These are phyloP conservation scores for Rhodotorula sp. DNA, from an alignment of 1,284 basidiomycete genomes.

Conservation along the genomic window DNA sequence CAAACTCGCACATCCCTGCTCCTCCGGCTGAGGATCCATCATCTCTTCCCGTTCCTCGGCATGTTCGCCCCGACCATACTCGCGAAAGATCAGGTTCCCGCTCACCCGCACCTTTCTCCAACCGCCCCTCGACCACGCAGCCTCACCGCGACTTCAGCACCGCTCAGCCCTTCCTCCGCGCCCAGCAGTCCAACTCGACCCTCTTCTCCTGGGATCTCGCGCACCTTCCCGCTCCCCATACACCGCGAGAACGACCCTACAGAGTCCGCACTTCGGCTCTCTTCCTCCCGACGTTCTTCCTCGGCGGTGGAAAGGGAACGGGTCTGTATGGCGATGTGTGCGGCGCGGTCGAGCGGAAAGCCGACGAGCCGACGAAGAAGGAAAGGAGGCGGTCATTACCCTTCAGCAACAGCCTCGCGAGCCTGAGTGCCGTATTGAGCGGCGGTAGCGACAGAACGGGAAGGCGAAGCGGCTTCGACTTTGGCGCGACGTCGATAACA, in stretches of 20 bases:
- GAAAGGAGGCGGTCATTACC: too few species aligned
- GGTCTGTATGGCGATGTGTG: slow-evolving; percentile 26
- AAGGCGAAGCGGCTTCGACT: neutral
- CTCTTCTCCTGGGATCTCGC: slow-evolving; percentile 27
- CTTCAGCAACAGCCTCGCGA: neutral
- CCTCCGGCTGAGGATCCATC: neutral
- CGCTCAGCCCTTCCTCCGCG: neutral
- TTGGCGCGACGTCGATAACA: too few species aligned
- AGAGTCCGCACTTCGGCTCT: neutral
- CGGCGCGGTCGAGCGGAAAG: slow-evolving; percentile 20
- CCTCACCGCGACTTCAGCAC: neutral
- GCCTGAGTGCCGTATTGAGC: neutral
- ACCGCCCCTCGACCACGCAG: neutral
- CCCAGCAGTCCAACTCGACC: neutral
- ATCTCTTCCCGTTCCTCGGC: neutral
- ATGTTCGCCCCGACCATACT: neutral
- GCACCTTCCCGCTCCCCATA: slow-evolving; percentile 21
- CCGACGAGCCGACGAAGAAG: neutral
- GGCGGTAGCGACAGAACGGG: neutral
- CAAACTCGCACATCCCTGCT: neutral
- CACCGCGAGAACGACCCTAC: slow-evolving; percentile 21
- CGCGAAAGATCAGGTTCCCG: too few species aligned
- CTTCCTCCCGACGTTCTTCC: slow-evolving; percentile 13
- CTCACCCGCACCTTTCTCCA: neutral
- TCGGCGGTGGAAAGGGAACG: slow-evolving; percentile 19